Evolutionary conservation across 2,329 filamentous ascomycete species (phyloP).

Genomic region (Coniochaeta sp.): DNA sequence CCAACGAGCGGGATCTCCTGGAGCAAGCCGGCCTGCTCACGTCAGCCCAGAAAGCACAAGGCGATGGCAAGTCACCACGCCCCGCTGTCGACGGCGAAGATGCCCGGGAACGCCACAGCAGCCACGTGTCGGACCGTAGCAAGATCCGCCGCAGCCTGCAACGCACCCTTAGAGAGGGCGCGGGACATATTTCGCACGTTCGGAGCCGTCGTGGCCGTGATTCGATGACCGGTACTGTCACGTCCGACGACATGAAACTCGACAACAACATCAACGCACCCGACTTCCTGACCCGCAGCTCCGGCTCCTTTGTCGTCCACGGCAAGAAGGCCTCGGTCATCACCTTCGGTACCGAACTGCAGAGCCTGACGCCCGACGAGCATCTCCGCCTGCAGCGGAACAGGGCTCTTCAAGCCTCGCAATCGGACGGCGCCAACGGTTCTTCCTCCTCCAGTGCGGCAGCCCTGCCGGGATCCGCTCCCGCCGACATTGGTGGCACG

Average conservation of each 20-base stretch:
- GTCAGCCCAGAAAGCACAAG: constrained; percentile 27
- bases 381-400: constrained; percentile 56
- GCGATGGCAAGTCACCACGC: constrained; percentile 33
- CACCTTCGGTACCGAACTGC: constrained; percentile 89
- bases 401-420: constrained; percentile 25
- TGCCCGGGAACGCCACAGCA: constrained; percentile 17
- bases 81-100: constrained; percentile 32
- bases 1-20: constrained; percentile 60
- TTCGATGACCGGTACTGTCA: constrained; percentile 50
- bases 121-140: constrained; percentile 42
- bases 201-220: constrained; percentile 74
- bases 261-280: constrained; percentile 33
- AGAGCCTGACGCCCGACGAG: constrained; percentile 68
- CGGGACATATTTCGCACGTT: constrained; percentile 57
- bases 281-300: constrained; percentile 68
- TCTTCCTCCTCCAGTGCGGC: constrained; percentile 8
- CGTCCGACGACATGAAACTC: constrained; percentile 35
- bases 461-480: background rate
- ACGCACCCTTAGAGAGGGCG: constrained; percentile 79
- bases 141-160: constrained; percentile 82
- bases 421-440: constrained; percentile 11
- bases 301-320: constrained; percentile 90
- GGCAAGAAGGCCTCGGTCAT: constrained; percentile 97
- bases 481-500: constrained; percentile 6
- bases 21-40: constrained; percentile 61